Evolutionary conservation across 371 early-diverging fungal species (phyloP), one percentile per base, ranked within the genome.

Genomic region (Batkoa obscura): DNA sequence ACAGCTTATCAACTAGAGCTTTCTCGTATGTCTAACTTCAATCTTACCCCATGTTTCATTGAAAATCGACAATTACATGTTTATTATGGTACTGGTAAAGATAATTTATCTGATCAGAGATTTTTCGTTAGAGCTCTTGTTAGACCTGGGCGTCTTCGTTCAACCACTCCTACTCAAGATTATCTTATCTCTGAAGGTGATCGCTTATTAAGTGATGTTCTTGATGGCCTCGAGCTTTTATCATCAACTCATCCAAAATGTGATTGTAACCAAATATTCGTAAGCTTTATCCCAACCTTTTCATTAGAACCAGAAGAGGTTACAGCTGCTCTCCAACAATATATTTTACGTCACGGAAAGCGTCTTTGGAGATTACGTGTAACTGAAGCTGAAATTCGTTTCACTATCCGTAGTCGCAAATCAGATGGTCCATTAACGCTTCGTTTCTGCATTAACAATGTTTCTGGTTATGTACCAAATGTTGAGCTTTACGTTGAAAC

Each of bases 101-200:
- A 90, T 66, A 93, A 97, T 66, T 73, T 85, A 2, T 72, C 88
- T 1, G 98, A 97, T 67, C 81, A 85, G 54, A 80, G 98, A 38
- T 90, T 97, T 84, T 97, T 97, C 68, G 84, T 97, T 46, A 87
- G 98, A 54, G 91, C 88, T 13, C 70, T 97, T 59, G 91, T 94
- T 36, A 87, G 93, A 57, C 94, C 95, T 33, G 90, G 86, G 33
- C 75, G 82, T 58, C 74, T 86, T 59, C 79, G 80, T 66, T 75
- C 75, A 50, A 74, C 77, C 1, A 77, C 86, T 58, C 84, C 80
- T 34, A 93, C 94, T 3, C 86, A 85, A 38, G 95, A 94, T 58
- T 94, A 88, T 64, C 65, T 97, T 63, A 83, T 89, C 23, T 89
- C 91, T 17, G 94, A 95, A 65, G 88, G 87, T 41, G 89, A 90